Percentiles rank a stretch among this genome's conserved stretches.
Evolutionary conservation across 176 grass and related monocot genomes (phyloP).

Genomic region (Panicum miliaceum): DNA sequence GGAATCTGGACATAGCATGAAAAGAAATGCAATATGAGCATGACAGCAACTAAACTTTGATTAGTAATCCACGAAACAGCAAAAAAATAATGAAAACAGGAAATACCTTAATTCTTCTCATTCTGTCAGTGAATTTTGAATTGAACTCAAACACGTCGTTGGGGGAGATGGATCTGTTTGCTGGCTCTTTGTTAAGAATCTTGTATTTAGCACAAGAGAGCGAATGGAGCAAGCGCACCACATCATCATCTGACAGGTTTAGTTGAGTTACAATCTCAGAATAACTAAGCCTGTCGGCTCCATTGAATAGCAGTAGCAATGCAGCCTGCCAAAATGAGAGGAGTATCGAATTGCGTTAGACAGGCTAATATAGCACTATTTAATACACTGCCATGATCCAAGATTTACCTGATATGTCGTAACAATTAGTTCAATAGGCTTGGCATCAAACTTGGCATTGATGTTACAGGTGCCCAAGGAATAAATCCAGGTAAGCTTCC

Average conservation of each 20-base stretch:
- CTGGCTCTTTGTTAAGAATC: conserved; percentile 90
- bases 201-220: conserved; percentile 97
- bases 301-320: conserved; percentile 84
- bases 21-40: conserved; percentile 28
- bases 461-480: conserved; percentile 95
- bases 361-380: conserved; percentile 2
- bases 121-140: conserved; percentile 90
- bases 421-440: conserved; percentile 86
- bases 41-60: neutral
- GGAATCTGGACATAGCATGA: conserved; percentile 57
- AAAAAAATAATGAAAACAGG: conserved; percentile 4
- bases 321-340: conserved; percentile 65
- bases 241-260: conserved; percentile 96
- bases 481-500: conserved; percentile 99
- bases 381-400: neutral
- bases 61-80: neutral
- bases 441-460: conserved; percentile 74
- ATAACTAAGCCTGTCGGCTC: conserved; percentile 76
- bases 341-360: neutral
- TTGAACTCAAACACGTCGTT: conserved; percentile 89
- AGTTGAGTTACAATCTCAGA: conserved; percentile 91
- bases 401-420: conserved; percentile 87
- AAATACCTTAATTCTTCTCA: conserved; percentile 95
- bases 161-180: conserved; percentile 78
- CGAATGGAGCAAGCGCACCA: conserved; percentile 94